Evolutionary conservation across 345 rosid species (phyloP).

Genomic region (Syzygium grande): DNA sequence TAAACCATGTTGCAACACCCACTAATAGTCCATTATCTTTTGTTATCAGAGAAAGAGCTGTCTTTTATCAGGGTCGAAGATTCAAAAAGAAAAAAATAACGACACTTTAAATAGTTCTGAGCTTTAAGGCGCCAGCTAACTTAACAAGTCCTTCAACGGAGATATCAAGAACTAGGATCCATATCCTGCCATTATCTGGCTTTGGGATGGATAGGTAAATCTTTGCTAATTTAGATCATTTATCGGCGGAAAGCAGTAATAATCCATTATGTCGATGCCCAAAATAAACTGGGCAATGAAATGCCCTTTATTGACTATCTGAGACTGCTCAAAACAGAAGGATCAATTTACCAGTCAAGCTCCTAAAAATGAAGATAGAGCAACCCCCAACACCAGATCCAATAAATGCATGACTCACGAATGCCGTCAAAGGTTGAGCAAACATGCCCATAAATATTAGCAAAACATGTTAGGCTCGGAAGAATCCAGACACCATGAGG

Average conservation of each 20-base stretch:
- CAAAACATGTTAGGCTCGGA: not conserved
- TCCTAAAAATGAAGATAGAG: not conserved
- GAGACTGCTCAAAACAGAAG: not conserved
- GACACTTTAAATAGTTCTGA: not conserved
- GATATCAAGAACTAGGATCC: not conserved
- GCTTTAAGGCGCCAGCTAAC: not conserved
- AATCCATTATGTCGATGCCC: not conserved
- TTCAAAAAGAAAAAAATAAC: not conserved
- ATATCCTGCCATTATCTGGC: not conserved
- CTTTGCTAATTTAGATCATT: not conserved
- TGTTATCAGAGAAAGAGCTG: not conserved
- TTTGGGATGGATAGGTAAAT: not conserved
- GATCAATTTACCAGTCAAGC: not conserved
- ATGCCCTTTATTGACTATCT: not conserved
- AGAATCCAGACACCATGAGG: not conserved
- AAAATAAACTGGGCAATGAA: not conserved
- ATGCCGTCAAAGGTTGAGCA: not conserved
- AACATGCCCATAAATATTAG: not conserved
- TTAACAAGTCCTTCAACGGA: not conserved
- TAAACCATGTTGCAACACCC: not conserved
- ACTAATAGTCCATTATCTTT: not conserved
- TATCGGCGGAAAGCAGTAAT: not conserved
- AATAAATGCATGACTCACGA: not conserved
- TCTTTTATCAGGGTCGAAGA: not conserved
- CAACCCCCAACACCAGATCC: constrained; percentile 32